These are phyloP conservation scores for Solanum chiquidenum DNA, from an alignment of 257 asterid genomes.

Conservation along the genomic window DNA sequence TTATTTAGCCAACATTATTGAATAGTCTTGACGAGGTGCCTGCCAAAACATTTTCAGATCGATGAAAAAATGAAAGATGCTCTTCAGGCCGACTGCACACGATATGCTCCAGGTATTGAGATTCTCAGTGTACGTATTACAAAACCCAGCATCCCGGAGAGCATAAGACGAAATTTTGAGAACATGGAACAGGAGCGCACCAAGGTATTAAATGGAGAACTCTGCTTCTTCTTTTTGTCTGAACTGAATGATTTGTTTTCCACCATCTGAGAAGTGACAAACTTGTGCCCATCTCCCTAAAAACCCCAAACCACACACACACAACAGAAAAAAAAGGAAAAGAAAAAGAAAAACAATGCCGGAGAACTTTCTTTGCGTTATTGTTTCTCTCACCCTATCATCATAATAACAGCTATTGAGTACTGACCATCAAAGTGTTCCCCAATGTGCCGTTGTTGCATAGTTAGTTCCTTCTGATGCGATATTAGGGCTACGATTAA, in stretches of 20 bases:
- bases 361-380: not conserved
- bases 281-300: not conserved
- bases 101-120: constrained; percentile 98
- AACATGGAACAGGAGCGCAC: constrained; percentile 99
- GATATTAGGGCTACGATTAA: not conserved
- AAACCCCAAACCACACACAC: too few species aligned
- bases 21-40: not conserved
- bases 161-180: constrained; percentile 75
- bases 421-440: not conserved
- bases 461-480: not conserved
- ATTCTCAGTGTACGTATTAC: constrained; percentile 93
- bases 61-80: constrained; percentile 98
- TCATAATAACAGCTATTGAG: not conserved
- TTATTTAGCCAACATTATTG: not conserved
- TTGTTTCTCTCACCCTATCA: not conserved
- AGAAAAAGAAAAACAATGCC: too few species aligned
- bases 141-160: constrained; percentile 82
- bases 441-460: not conserved
- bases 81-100: constrained; percentile 97
- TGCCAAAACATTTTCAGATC: constrained; percentile 39
- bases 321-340: too few species aligned
- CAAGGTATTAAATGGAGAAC: constrained; percentile 34
- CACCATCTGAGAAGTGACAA: not conserved
- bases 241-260: not conserved
- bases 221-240: not conserved